A percentile compares a stretch with the other conserved stretches of the same genome.
Conservation (phyloP, 441 rosid genomes). For the Mallotus japonicus region DNA sequence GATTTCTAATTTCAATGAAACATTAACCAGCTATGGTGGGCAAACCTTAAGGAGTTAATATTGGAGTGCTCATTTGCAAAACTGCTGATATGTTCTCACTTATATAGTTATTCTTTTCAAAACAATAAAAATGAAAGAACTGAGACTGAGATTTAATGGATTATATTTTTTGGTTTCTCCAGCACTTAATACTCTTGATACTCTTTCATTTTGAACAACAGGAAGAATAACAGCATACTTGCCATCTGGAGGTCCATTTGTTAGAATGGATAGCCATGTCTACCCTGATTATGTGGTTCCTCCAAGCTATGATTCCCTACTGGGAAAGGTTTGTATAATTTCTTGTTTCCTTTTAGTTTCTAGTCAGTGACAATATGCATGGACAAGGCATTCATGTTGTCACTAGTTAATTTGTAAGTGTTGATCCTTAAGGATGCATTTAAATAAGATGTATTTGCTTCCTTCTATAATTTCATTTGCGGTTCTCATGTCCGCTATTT, state of each 20-base stretch:
- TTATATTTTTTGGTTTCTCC: not conserved
- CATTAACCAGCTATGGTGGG: not conserved
- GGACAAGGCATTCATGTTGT: too few relatives aligned
- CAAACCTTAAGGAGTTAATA: not conserved
- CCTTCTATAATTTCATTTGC: not conserved
- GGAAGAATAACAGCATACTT: slow-evolving; percentile 91
- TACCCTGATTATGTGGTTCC: slow-evolving; percentile 97
- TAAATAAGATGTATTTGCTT: not conserved
- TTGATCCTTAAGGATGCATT: too few relatives aligned
- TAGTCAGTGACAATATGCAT: not conserved
- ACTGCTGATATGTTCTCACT: not conserved
- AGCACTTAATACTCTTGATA: not conserved
- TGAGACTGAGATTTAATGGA: not conserved
- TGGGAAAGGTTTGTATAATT: slow-evolving; percentile 72
- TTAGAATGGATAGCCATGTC: slow-evolving; percentile 97
- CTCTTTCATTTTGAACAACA: slow-evolving; percentile 33
- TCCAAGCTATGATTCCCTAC: slow-evolving; percentile 95
- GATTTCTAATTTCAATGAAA: not conserved
- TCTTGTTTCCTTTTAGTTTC: slow-evolving; percentile 11
- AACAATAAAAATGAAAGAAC: slow-evolving; percentile 4
- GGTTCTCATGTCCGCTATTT: not conserved
- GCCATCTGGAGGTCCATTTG: slow-evolving; percentile 98
- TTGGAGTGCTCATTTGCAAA: not conserved
- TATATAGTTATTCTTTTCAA: not conserved
- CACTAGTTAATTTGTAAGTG: too few relatives aligned